Conservation (phyloP, 257 asterid genomes). For the Datura wrightii region DNA sequence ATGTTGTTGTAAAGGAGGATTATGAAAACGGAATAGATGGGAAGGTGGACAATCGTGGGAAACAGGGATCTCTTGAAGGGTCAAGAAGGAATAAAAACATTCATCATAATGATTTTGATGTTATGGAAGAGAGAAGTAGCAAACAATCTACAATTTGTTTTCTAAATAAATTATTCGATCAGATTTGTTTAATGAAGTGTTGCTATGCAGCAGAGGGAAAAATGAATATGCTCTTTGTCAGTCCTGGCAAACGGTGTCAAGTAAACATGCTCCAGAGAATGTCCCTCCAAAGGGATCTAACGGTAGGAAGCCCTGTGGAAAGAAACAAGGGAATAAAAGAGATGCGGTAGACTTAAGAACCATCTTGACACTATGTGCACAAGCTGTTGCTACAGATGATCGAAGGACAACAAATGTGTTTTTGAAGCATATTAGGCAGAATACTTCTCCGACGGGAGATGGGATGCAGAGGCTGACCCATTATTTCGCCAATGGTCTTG, state of each 20-base stretch:
- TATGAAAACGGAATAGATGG: background rate
- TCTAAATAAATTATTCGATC: conserved; percentile 60
- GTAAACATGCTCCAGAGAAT: conserved; percentile 43
- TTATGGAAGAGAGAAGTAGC: conserved; percentile 39
- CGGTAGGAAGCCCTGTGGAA: conserved; percentile 56
- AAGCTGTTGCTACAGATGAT: conserved; percentile 81
- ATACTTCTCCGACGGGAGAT: conserved; percentile 52
- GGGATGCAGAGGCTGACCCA: conserved; percentile 53
- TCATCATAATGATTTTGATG: conserved; percentile 43
- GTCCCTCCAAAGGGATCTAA: conserved; percentile 46
- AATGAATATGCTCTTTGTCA: conserved; percentile 71
- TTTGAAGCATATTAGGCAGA: conserved; percentile 67
- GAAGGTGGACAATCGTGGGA: conserved; percentile 41
- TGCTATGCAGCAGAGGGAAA: conserved; percentile 72
- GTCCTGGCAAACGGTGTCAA: conserved; percentile 56
- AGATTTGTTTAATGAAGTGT: conserved; percentile 68
- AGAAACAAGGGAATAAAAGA: conserved; percentile 54
- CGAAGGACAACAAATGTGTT: conserved; percentile 63
- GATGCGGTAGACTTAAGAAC: conserved; percentile 73
- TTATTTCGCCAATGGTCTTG: conserved; percentile 52
- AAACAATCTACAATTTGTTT: conserved; percentile 70
- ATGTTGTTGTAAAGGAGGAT: conserved; percentile 54
- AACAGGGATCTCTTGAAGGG: conserved; percentile 36
- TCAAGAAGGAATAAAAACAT: conserved; percentile 70
- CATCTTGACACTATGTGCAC: conserved; percentile 73